These are phyloP conservation scores for Flaveria linearis DNA, from an alignment of 129 eudicot genomes.

Conservation along the genomic window DNA sequence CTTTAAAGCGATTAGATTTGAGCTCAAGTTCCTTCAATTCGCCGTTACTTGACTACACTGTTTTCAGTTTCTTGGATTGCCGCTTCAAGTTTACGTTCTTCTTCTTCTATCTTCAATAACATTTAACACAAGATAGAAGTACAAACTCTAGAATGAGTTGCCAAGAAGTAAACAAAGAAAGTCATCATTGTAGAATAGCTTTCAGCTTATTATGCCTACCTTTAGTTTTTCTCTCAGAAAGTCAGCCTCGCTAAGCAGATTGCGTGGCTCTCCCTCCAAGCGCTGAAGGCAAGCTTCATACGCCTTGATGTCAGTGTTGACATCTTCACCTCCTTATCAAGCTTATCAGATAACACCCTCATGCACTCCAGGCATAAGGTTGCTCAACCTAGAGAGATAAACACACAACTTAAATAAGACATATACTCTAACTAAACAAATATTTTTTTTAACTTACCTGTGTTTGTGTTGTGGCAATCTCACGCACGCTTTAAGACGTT, in stretches of 20 bases:
- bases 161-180: neutral
- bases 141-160: constrained; percentile 10
- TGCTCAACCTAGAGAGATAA: constrained; percentile 67
- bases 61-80: constrained; percentile 94
- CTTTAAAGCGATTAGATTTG: constrained; percentile 86
- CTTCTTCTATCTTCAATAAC: constrained; percentile 80
- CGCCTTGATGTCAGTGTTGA: constrained; percentile 82
- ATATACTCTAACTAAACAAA: neutral
- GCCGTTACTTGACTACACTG: constrained; percentile 80
- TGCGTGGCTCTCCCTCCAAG: constrained; percentile 82
- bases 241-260: constrained; percentile 80
- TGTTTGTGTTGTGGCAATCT: constrained; percentile 88
- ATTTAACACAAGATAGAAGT: too few relatives aligned
- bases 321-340: constrained; percentile 98
- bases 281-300: constrained; percentile 92
- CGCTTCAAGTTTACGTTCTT: constrained; percentile 96
- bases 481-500: constrained; percentile 88
- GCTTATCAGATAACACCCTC: constrained; percentile 91
- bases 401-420: neutral
- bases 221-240: constrained; percentile 88
- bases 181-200: neutral
- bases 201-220: too few relatives aligned
- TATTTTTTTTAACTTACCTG: constrained; percentile 46
- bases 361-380: constrained; percentile 98
- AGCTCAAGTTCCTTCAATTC: constrained; percentile 88